Percentiles rank a stretch among this genome's conserved stretches.
Evolutionary conservation across 768 basidiomycete species (phyloP).

Genomic region (Rhizopogon salebrosus): DNA sequence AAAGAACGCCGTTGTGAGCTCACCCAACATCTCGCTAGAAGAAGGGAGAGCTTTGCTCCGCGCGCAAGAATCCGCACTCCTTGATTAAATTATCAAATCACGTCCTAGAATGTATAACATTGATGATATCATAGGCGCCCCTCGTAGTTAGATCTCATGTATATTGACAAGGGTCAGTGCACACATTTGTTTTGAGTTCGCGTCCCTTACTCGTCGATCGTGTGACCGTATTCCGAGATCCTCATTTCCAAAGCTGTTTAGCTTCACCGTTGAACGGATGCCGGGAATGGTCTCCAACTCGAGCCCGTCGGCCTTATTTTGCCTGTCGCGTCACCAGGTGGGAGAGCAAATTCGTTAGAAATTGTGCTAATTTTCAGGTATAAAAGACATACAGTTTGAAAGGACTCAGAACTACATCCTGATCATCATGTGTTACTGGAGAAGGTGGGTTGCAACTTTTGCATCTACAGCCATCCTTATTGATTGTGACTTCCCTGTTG

Average conservation of each 20-base stretch:
- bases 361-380: conserved; percentile 15
- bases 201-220: conserved; percentile 20
- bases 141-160: conserved; percentile 11
- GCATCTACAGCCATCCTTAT: conserved; percentile 15
- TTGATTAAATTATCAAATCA: conserved; percentile 25
- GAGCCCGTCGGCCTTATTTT: conserved; percentile 20
- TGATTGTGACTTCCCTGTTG: neutral
- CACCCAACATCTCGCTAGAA: conserved; percentile 9
- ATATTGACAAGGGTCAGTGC: conserved; percentile 5
- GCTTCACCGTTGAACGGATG: conserved; percentile 19
- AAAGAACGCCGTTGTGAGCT: conserved; percentile 28
- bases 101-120: conserved; percentile 22
- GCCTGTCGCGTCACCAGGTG: conserved; percentile 25
- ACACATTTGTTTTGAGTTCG: conserved; percentile 6
- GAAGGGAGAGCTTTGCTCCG: conserved; percentile 1
- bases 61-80: conserved; percentile 12
- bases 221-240: conserved; percentile 14
- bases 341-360: conserved; percentile 13
- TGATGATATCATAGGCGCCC: conserved; percentile 15
- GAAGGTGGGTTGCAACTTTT: conserved; percentile 38
- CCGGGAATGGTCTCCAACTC: conserved; percentile 20
- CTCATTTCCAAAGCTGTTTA: conserved; percentile 20
- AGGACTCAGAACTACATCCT: conserved; percentile 2
- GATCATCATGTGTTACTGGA: conserved; percentile 51
- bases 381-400: conserved; percentile 18